These are phyloP conservation scores for Avena eriantha DNA, from an alignment of 176 grass and related monocot genomes.

Conservation along the genomic window DNA sequence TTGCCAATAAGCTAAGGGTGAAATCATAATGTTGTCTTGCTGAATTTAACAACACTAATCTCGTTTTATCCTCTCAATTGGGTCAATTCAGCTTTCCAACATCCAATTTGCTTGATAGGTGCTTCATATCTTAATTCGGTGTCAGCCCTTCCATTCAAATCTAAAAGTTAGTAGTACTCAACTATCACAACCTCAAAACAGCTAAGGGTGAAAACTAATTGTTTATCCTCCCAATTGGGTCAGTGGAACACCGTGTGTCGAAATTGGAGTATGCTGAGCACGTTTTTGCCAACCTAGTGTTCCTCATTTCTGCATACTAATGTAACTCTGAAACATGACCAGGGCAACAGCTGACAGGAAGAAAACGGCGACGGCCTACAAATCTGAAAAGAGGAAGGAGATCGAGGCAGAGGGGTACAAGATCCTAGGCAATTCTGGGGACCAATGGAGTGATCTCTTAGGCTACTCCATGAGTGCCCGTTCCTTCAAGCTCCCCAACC, in stretches of 20 bases:
- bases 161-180: too few species aligned
- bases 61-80: not conserved
- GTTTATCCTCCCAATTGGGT: not conserved
- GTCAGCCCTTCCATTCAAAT: too few species aligned
- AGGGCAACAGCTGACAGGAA: conserved; percentile 61
- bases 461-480: conserved; percentile 66
- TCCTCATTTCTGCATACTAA: conserved; percentile 2
- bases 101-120: too few species aligned
- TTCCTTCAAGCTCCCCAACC: conserved; percentile 88
- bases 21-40: not conserved
- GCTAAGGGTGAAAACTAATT: too few species aligned
- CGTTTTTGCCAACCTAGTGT: not conserved
- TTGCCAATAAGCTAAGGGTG: not conserved
- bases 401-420: conserved; percentile 70
- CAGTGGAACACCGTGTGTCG: too few species aligned
- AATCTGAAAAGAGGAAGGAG: conserved; percentile 72
- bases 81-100: too few species aligned
- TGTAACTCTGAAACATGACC: conserved; percentile 28
- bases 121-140: too few species aligned
- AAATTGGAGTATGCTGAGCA: too few species aligned
- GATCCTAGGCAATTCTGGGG: conserved; percentile 84
- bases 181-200: too few species aligned
- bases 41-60: not conserved
- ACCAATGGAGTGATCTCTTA: conserved; percentile 87
- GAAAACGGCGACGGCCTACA: conserved; percentile 60